phyloP scores from a whole-genome alignment of 2,329 filamentous ascomycete species.

The Mycosphaerella arachidis region DNA sequence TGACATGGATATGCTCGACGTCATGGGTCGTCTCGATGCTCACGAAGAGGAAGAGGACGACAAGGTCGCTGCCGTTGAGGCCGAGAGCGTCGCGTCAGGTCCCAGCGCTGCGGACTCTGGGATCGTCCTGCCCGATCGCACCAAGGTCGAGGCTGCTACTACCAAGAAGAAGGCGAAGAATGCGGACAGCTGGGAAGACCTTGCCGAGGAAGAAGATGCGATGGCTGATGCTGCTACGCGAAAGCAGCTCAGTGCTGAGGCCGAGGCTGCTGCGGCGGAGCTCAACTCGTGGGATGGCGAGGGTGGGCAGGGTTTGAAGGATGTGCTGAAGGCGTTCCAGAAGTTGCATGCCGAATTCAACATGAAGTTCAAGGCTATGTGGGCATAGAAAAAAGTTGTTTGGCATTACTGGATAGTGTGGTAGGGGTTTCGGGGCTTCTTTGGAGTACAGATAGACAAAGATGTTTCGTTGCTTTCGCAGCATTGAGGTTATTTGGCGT shows the following conservation, averaged over 20 bases:
- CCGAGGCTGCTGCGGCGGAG: conserved; percentile 23
- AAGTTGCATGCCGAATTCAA: conserved; percentile 58
- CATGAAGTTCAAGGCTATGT: conserved; percentile 58
- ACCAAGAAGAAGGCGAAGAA: conserved; percentile 39
- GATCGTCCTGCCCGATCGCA: conserved; percentile 27
- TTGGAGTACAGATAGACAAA: not conserved
- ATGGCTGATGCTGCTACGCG: conserved; percentile 23
- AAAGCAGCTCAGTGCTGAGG: conserved; percentile 20
- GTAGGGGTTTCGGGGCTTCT: not conserved
- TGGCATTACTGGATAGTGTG: not conserved
- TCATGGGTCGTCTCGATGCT: conserved; percentile 49
- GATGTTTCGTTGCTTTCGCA: not conserved
- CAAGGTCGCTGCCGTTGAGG: conserved; percentile 33
- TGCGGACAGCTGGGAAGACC: conserved; percentile 40
- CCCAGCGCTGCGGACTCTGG: conserved; percentile 29
- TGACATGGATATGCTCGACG: conserved; percentile 49
- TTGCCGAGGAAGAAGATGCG: conserved; percentile 34
- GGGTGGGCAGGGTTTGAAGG: conserved; percentile 47
- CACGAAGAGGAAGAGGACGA: conserved; percentile 46
- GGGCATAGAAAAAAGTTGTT: conserved; percentile 44
- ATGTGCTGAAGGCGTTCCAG: conserved; percentile 57
- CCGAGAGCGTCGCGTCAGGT: conserved; percentile 21
- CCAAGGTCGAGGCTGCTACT: conserved; percentile 18
- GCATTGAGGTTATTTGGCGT: too few relatives aligned
- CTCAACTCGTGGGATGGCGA: conserved; percentile 36